Conservation (phyloP, 1,284 basidiomycete species). For the Melampsora abietis-canadensis region DNA sequence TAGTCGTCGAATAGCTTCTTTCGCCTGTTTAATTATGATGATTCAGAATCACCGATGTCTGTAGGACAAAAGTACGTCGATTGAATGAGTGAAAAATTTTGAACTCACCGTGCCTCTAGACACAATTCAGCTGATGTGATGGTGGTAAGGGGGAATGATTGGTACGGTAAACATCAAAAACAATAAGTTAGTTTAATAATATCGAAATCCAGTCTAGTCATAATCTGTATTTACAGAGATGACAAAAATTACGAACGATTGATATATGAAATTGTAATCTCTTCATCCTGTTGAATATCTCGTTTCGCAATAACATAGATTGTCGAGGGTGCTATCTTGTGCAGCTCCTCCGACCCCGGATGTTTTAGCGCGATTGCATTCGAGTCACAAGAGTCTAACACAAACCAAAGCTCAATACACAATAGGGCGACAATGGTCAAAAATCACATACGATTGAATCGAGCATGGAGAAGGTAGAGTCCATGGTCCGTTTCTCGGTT, state of each 20-base stretch:
- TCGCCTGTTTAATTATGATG: slow-evolving; percentile 18
- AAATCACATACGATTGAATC: slow-evolving; percentile 38
- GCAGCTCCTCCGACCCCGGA: slow-evolving; percentile 36
- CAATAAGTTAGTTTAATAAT: neutral
- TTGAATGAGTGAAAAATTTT: neutral
- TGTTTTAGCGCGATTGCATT: slow-evolving; percentile 37
- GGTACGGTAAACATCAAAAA: neutral
- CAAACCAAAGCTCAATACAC: neutral
- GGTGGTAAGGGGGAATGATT: too few relatives aligned
- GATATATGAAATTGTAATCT: slow-evolving; percentile 39
- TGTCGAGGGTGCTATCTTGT: slow-evolving; percentile 40
- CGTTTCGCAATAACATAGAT: slow-evolving; percentile 34
- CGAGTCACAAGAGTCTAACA: slow-evolving; percentile 39
- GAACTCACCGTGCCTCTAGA: slow-evolving; percentile 34
- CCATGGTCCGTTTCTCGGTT: slow-evolving; percentile 42
- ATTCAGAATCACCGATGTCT: neutral
- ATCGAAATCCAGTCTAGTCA: too few relatives aligned
- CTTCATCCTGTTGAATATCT: slow-evolving; percentile 41
- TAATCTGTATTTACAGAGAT: neutral
- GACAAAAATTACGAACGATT: slow-evolving; percentile 22
- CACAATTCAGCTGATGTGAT: slow-evolving; percentile 10
- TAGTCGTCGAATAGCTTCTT: slow-evolving; percentile 43
- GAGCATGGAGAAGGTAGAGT: slow-evolving; percentile 36
- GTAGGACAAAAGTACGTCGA: neutral
- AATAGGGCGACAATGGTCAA: neutral